A percentile compares a stretch with the other conserved stretches of the same genome.
Evolutionary conservation across 139 green algal species (phyloP).

Genomic region (Chlamydomonas incerta): DNA sequence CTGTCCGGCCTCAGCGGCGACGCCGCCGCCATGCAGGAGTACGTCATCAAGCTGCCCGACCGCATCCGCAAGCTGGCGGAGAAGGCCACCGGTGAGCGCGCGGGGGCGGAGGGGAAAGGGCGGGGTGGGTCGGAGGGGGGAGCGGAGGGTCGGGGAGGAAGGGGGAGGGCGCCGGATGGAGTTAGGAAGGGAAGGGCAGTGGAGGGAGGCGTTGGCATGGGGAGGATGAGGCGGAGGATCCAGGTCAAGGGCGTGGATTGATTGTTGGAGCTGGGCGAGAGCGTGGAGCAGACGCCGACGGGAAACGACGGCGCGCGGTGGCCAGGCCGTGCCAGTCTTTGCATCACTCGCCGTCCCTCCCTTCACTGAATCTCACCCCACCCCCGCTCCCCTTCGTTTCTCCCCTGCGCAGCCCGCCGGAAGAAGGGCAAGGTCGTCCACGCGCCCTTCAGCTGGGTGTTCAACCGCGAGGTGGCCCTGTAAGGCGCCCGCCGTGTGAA

Average conservation of each 20-base stretch:
- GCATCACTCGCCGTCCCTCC: too few species aligned
- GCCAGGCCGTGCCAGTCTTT: too few species aligned
- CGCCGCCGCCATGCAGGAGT: slow-evolving; percentile 81
- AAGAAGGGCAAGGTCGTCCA: slow-evolving; percentile 71
- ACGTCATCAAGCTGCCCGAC: slow-evolving; percentile 83
- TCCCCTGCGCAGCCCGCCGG: slow-evolving; percentile 11
- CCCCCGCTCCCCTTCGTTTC: not conserved
- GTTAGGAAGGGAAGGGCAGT: too few species aligned
- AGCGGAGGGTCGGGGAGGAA: too few species aligned
- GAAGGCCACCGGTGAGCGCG: slow-evolving; percentile 54
- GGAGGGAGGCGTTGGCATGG: too few species aligned
- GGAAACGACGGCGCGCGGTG: too few species aligned
- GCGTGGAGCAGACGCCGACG: too few species aligned
- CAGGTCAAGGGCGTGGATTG: not conserved
- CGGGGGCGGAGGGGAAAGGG: not conserved
- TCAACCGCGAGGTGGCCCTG: slow-evolving; percentile 82
- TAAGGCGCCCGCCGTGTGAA: not conserved
- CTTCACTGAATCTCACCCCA: not conserved
- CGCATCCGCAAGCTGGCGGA: slow-evolving; percentile 92
- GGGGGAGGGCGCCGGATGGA: too few species aligned
- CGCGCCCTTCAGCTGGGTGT: slow-evolving; percentile 92
- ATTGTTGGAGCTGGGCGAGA: too few species aligned
- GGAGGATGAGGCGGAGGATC: too few species aligned
- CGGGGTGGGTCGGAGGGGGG: too few species aligned
- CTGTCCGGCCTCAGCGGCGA: slow-evolving; percentile 59